Evolutionary conservation across 73 alveolate genomes (phyloP).

Genomic region (Tetrahymena malaccensis): DNA sequence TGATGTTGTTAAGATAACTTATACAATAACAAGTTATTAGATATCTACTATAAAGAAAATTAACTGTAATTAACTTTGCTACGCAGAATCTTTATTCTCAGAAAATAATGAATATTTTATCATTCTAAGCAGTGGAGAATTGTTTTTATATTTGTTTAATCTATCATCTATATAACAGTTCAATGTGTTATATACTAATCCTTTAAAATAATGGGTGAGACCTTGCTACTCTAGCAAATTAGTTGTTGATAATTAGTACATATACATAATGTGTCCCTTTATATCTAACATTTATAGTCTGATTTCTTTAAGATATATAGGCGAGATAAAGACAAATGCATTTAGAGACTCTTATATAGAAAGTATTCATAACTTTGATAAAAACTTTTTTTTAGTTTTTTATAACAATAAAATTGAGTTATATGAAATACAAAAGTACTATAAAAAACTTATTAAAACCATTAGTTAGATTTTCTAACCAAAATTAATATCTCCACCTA

Average conservation of each 20-base stretch:
- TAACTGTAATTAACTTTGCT: not conserved
- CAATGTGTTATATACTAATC: not conserved
- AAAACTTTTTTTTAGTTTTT: not conserved
- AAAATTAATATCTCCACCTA: not conserved
- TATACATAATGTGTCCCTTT: not conserved
- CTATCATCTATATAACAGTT: not conserved
- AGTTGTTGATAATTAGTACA: not conserved
- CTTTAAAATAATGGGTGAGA: not conserved
- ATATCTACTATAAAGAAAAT: not conserved
- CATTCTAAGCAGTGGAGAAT: not conserved
- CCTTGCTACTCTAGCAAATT: not conserved
- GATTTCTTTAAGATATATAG: not conserved
- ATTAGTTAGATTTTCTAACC: not conserved
- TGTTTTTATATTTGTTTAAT: not conserved
- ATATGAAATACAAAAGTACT: not conserved
- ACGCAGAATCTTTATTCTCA: not conserved
- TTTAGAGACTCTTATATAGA: not conserved
- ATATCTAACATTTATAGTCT: not conserved
- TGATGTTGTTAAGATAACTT: not conserved
- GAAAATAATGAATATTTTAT: not conserved
- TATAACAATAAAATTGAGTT: not conserved
- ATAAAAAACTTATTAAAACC: not conserved
- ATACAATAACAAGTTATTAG: no score
- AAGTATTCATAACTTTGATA: not conserved
- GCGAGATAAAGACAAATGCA: not conserved